Conservation (phyloP, 1,284 basidiomycete genomes). For the Malassezia equina region DNA sequence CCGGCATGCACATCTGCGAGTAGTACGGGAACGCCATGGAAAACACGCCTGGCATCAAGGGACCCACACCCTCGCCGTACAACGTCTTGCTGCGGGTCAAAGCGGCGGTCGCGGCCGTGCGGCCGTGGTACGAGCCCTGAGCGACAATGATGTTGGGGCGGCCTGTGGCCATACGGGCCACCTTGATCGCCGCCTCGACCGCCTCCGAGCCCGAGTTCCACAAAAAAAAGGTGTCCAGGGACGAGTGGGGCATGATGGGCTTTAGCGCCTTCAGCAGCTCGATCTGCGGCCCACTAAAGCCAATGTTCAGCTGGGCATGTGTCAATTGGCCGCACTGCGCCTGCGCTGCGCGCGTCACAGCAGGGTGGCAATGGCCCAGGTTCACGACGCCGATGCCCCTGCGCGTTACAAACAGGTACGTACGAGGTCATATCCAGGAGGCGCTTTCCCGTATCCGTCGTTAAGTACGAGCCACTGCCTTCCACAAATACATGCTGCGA, state of each 20-base stretch:
- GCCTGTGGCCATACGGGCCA: conserved; percentile 63
- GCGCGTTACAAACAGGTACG: background rate
- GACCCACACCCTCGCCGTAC: conserved; percentile 68
- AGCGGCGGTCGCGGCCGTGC: conserved; percentile 63
- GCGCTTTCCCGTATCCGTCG: conserved; percentile 31
- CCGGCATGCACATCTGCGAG: conserved; percentile 67
- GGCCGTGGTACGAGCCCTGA: conserved; percentile 54
- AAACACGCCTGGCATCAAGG: conserved; percentile 78
- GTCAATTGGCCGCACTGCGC: conserved; percentile 41
- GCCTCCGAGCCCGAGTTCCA: conserved; percentile 92
- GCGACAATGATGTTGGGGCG: conserved; percentile 79
- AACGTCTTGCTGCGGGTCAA: conserved; percentile 82
- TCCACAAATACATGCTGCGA: conserved; percentile 34
- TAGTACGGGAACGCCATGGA: conserved; percentile 80
- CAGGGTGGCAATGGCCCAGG: conserved; percentile 44
- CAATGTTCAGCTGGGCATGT: conserved; percentile 46
- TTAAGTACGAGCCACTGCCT: conserved; percentile 34
- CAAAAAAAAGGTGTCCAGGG: conserved; percentile 67
- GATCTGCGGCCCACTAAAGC: conserved; percentile 30
- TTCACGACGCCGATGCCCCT: conserved; percentile 44
- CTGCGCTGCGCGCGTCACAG: conserved; percentile 36
- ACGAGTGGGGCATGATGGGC: conserved; percentile 63
- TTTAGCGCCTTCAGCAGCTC: conserved; percentile 32
- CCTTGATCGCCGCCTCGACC: conserved; percentile 62
- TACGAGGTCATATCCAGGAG: conserved; percentile 41